Percentiles rank a stretch among this genome's conserved stretches.
These are phyloP conservation scores for Termitomyces sp. DNA, from an alignment of 1,284 basidiomycete genomes.

Conservation along the genomic window DNA sequence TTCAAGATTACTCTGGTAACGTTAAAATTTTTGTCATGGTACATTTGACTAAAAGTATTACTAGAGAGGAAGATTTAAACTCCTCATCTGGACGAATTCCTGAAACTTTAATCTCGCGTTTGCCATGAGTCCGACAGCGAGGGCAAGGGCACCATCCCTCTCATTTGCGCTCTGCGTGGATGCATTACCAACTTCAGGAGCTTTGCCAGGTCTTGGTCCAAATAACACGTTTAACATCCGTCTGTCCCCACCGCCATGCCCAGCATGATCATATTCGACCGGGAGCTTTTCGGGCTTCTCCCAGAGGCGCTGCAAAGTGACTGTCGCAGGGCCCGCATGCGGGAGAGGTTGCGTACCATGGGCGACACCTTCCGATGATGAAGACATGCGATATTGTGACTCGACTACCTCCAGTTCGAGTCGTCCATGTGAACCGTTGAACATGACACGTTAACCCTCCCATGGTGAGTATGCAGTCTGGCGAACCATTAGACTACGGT, in stretches of 20 bases:
- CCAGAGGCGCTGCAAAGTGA: conserved; percentile 47
- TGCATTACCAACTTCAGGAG: conserved; percentile 38
- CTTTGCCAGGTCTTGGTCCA: conserved; percentile 38
- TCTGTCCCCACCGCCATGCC: conserved; percentile 50
- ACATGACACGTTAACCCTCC: conserved; percentile 52
- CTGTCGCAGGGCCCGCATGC: conserved; percentile 40
- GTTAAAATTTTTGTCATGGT: too few relatives aligned
- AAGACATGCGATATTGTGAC: conserved; percentile 32
- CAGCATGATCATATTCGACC: conserved; percentile 38
- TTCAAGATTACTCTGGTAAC: too few relatives aligned
- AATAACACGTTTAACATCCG: conserved; percentile 49
- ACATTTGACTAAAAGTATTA: neutral
- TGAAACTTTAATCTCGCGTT: conserved; percentile 50
- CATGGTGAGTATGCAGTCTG: conserved; percentile 39
- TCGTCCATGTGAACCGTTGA: conserved; percentile 49
- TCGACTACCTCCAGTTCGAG: conserved; percentile 54
- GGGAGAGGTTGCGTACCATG: conserved; percentile 44
- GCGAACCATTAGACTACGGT: neutral
- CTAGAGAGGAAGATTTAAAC: conserved; percentile 22
- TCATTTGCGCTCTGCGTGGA: conserved; percentile 44
- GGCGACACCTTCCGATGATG: conserved; percentile 29
- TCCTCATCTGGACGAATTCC: conserved; percentile 37
- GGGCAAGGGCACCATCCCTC: conserved; percentile 46
- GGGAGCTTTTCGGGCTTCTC: conserved; percentile 39
- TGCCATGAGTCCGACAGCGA: conserved; percentile 48